Base-by-base conservation (phyloP, 192 early-diverging fungal genomes). In the Podila minutissima region DNA sequence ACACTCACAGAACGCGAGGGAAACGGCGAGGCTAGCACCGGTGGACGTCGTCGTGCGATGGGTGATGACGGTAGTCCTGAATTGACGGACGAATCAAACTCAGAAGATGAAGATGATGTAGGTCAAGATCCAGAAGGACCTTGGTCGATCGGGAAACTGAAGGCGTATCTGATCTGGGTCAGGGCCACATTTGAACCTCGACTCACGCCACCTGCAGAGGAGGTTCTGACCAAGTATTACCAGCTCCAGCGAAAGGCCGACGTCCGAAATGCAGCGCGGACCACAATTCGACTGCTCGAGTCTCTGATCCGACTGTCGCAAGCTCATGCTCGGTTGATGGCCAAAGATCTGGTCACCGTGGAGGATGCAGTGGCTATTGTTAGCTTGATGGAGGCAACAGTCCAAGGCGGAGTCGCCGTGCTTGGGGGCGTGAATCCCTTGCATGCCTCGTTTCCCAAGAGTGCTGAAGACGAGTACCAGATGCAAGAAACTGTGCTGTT, bases 201-300 rank as follows among this genome's bases (percentile, higher is more conserved):
- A 48, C 82, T 91, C 0, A 91, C 92, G 2, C 83, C 83, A 9
- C 91, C 88, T 13, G 88, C 89, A 62, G 87, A 90, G 49, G 82
- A 85, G 32, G 90, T 95, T 19, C 79, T 95, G 57, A 85, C 86
- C 5, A 59, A 86, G 15, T 95, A 95, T 79, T 95, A 94, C 68
- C 92, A 92, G 70, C 57, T 88, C 28, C 93, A 95, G 71, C 84
- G 94, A 3, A 85, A 87, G 38, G 78, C 87, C 8, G 94, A 95
- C 71, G 51, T 86, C 17, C 74, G 88, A 24, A 90, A 91, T 51
- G 88, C 90, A 1, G 93, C 93, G 0, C 73, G 94, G 46, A 95
- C 94, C 49, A 95, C 94, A 1, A 88, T 94, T 38, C 82, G 89
- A 33, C 61, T 93, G 6, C 72, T 93, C 20, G 91, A 92, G 74